phyloP scores from a whole-genome alignment of 2,329 filamentous ascomycete genomes.

The Immersiporthe knoxdaviesiana region DNA sequence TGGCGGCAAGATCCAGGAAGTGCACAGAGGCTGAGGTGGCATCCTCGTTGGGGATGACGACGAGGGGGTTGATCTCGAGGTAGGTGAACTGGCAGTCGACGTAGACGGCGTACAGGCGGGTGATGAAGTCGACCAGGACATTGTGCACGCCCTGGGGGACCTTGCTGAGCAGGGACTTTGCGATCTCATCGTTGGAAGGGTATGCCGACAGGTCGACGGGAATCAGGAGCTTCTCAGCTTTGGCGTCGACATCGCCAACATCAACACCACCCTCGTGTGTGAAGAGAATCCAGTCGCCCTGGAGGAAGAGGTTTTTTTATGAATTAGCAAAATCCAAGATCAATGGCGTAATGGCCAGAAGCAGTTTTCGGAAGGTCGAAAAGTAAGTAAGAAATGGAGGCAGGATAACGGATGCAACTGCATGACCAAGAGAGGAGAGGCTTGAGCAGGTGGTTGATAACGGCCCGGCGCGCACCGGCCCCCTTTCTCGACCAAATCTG shows the following conservation, averaged over 20 bases:
- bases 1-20: conserved; percentile 98
- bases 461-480: conserved; percentile 27
- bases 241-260: conserved; percentile 97
- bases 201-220: conserved; percentile 94
- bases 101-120: conserved; percentile 96
- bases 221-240: conserved; percentile 98
- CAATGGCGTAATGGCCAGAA: conserved; percentile 31
- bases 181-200: conserved; percentile 95
- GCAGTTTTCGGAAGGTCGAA: conserved; percentile 31
- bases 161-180: conserved; percentile 81
- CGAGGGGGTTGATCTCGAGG: conserved; percentile 99
- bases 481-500: conserved; percentile 20
- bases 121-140: conserved; percentile 98
- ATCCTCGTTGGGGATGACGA: conserved; percentile 93
- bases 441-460: conserved; percentile 25
- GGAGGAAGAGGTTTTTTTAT: conserved; percentile 30
- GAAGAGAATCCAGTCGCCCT: conserved; percentile 99
- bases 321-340: conserved; percentile 22
- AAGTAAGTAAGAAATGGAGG: conserved; percentile 26
- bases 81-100: conserved; percentile 99
- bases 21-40: conserved; percentile 91
- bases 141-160: conserved; percentile 96
- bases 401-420: conserved; percentile 26
- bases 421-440: conserved; percentile 17
- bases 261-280: conserved; percentile 99